These are phyloP conservation scores for Mycena kentingensis DNA, from an alignment of 768 basidiomycete species.

Conservation along the genomic window DNA sequence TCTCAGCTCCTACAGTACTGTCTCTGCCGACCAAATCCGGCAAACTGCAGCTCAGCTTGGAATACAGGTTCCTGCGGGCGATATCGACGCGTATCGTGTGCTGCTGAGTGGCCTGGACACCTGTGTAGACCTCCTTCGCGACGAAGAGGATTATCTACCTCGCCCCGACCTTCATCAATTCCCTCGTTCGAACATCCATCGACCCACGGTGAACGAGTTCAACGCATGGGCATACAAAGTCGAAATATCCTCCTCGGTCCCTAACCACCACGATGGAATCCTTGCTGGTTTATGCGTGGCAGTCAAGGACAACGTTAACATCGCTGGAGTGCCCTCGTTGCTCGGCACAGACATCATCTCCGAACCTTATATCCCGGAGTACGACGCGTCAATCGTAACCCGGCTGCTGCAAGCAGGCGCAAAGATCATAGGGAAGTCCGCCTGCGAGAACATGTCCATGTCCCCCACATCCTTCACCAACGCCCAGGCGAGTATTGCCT, in stretches of 20 bases:
- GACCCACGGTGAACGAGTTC: slow-evolving; percentile 13
- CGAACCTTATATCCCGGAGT: slow-evolving; percentile 54
- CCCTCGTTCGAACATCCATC: slow-evolving; percentile 18
- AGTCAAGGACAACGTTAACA: slow-evolving; percentile 69
- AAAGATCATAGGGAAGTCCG: slow-evolving; percentile 62
- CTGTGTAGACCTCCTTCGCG: slow-evolving; percentile 9
- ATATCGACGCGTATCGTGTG: slow-evolving; percentile 15
- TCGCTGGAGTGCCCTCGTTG: slow-evolving; percentile 49
- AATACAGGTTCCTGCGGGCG: slow-evolving; percentile 5
- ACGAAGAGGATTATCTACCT: slow-evolving; percentile 21
- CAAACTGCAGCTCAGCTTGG: slow-evolving; percentile 13
- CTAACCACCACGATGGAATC: slow-evolving; percentile 11
- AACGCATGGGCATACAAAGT: slow-evolving; percentile 27
- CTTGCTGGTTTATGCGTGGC: slow-evolving; percentile 43
- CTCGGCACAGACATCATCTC: slow-evolving; percentile 50
- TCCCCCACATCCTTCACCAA: slow-evolving; percentile 21
- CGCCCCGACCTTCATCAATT: slow-evolving; percentile 16
- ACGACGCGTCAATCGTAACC: slow-evolving; percentile 64
- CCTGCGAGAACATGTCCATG: slow-evolving; percentile 83
- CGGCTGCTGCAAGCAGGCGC: slow-evolving; percentile 51
- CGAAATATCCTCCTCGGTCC: slow-evolving; percentile 10
- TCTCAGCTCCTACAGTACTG: too few species aligned
- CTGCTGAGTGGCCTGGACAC: slow-evolving; percentile 15
- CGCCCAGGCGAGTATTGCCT: too few species aligned
- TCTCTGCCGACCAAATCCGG: slow-evolving; percentile 12